Conservation (phyloP, 2,329 filamentous ascomycete genomes). For the Stachybotrys chlorohalonatus region DNA sequence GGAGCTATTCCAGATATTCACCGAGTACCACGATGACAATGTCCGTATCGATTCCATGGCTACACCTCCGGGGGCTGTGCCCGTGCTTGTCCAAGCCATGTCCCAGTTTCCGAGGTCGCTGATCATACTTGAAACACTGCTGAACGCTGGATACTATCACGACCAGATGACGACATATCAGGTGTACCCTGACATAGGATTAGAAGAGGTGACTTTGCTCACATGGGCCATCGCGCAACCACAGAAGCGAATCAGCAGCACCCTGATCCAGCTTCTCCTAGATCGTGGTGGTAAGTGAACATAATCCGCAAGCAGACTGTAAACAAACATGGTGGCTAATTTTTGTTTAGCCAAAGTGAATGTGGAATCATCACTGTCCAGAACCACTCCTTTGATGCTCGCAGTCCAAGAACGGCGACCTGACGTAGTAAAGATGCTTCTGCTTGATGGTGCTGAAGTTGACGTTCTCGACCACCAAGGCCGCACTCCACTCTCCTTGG, state of each 20-base stretch:
- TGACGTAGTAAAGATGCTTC: slow-evolving; percentile 48
- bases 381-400: slow-evolving; percentile 49
- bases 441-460: slow-evolving; percentile 50
- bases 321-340: slow-evolving; percentile 4
- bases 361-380: slow-evolving; percentile 40
- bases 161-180: slow-evolving; percentile 39
- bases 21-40: slow-evolving; percentile 37
- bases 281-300: slow-evolving; percentile 25
- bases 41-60: slow-evolving; percentile 42
- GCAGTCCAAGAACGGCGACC: slow-evolving; percentile 45
- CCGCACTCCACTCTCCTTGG: slow-evolving; percentile 51
- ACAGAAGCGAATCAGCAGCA: slow-evolving; percentile 52
- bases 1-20: slow-evolving; percentile 41
- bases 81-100: slow-evolving; percentile 43
- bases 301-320: not conserved
- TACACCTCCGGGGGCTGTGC: slow-evolving; percentile 29
- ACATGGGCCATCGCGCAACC: slow-evolving; percentile 54
- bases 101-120: slow-evolving; percentile 45
- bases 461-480: slow-evolving; percentile 47
- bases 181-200: slow-evolving; percentile 35
- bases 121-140: slow-evolving; percentile 39
- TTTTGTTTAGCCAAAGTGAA: slow-evolving; percentile 42
- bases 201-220: slow-evolving; percentile 48
- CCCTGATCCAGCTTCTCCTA: slow-evolving; percentile 49
- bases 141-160: slow-evolving; percentile 51